Evolutionary conservation across 106 monocot genomes (phyloP), one percentile per base, ranked within the genome.

Genomic region (Cymbidium sinense): DNA sequence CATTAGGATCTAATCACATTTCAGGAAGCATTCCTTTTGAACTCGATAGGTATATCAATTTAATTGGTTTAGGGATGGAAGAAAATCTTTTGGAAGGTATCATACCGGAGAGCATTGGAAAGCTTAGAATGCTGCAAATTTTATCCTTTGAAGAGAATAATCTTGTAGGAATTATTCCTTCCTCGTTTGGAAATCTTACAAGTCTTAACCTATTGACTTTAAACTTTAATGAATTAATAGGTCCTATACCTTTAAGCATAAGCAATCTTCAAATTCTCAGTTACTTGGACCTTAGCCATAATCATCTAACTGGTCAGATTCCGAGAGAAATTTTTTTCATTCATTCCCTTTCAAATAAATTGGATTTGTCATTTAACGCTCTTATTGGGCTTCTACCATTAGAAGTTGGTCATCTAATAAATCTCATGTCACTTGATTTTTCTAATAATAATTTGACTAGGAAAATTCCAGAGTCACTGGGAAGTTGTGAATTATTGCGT

Each of bases 291-390:
- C 34, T 82, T 50, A 19, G 25, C 2, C 50, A 41, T 27, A 82
- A 82, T 52, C 54, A 39, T 11, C 70, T 77, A 12, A 54, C 28
- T 52, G 37, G 34, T 43, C 18, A 4, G 21, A 64, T 83, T 8
- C 78, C 83, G 0, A 27, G 4, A 28, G 64, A 36, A 2, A 1
- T 78, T 19, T 34, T 78, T 36, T 9, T 23, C 34, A 54, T 83
- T 30, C 43, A 44, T 15, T 55, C 78, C 27, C 23, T 83, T 28
- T 43, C 41, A 30, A 31, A 17, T 23, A 72, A 37, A 41, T 1
- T 79, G 27, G 64, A 70, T 64, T 43, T 79, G 10, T 75, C 83
- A 2, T 25, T 70, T 30, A 83, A 83, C 43, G 34, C 4, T 3
- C 51, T 83, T 3, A 43, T 7, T n/a, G n/a, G n/a, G n/a, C n/a